Percentiles rank a stretch among this genome's conserved stretches.
These are phyloP conservation scores for Penicillium sp. DNA, from an alignment of 2,329 filamentous ascomycete genomes.

Conservation along the genomic window DNA sequence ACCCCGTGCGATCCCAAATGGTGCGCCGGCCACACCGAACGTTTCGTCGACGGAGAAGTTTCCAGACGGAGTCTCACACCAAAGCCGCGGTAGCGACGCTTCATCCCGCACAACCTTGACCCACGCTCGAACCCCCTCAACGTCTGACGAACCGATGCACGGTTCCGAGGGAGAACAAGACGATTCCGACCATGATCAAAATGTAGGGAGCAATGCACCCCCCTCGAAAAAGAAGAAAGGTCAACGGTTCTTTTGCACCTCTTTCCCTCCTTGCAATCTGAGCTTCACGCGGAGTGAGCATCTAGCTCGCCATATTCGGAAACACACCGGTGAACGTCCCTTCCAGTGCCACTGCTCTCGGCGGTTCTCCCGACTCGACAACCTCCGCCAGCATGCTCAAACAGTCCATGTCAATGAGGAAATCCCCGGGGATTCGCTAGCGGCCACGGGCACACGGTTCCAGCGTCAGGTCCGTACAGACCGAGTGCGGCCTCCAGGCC, in stretches of 20 bases:
- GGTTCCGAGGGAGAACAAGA: slow-evolving; percentile 67
- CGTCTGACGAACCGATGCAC: slow-evolving; percentile 67
- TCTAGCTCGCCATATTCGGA: slow-evolving; percentile 91
- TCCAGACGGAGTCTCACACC: slow-evolving; percentile 17
- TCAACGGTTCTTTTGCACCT: slow-evolving; percentile 92
- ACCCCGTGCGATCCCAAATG: slow-evolving; percentile 46
- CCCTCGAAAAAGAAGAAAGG: slow-evolving; percentile 94
- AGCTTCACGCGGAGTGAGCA: slow-evolving; percentile 97
- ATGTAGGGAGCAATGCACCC: slow-evolving; percentile 60
- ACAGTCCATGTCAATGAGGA: slow-evolving; percentile 98
- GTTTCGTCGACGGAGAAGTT: slow-evolving; percentile 14
- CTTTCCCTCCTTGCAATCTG: slow-evolving; percentile 87
- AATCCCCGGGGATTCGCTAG: slow-evolving; percentile 88
- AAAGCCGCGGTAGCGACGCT: slow-evolving; percentile 36
- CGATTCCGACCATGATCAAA: slow-evolving; percentile 63
- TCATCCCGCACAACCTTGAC: slow-evolving; percentile 14
- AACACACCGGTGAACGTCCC: slow-evolving; percentile 94
- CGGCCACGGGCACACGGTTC: slow-evolving; percentile 86
- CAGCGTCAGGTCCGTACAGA: slow-evolving; percentile 90
- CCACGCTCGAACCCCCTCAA: slow-evolving; percentile 41
- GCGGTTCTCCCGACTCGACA: slow-evolving; percentile 90
- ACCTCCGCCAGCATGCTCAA: slow-evolving; percentile 92
- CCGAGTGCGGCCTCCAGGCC: slow-evolving; percentile 69
- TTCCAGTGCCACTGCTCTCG: slow-evolving; percentile 95
- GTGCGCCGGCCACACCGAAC: slow-evolving; percentile 38